These are phyloP conservation scores for Cystobasidium slooffiae DNA, from an alignment of 1,284 basidiomycete species.

Conservation along the genomic window DNA sequence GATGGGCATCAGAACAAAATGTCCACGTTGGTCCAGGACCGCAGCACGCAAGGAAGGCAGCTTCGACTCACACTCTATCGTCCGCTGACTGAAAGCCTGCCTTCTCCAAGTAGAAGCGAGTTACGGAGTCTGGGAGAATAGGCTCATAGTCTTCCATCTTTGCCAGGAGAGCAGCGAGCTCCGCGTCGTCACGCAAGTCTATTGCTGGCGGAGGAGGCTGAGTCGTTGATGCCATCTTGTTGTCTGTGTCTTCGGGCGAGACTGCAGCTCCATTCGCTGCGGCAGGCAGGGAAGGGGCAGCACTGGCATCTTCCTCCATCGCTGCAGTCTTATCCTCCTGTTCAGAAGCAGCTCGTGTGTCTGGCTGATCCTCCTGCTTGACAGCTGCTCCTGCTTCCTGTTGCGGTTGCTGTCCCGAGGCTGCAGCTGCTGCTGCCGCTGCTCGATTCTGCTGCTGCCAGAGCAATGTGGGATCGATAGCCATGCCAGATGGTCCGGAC, in stretches of 20 bases:
- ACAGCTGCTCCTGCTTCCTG: neutral
- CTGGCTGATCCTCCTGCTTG: constrained; percentile 4
- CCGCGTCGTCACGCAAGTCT: constrained; percentile 63
- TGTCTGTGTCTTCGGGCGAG: neutral
- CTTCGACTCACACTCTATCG: constrained; percentile 72
- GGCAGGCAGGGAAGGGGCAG: neutral
- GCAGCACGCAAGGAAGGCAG: neutral
- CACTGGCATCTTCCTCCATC: neutral
- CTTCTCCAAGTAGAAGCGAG: constrained; percentile 94
- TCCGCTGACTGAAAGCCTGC: constrained; percentile 97
- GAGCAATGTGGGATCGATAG: constrained; percentile 43
- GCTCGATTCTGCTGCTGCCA: constrained; percentile 27
- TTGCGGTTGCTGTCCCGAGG: constrained; percentile 12
- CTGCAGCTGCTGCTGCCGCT: constrained; percentile 21
- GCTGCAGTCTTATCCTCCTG: neutral
- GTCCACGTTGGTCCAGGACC: neutral
- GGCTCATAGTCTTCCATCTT: constrained; percentile 98
- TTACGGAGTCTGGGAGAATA: constrained; percentile 95
- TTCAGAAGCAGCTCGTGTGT: neutral
- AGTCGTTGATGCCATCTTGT: neutral
- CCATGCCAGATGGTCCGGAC: constrained; percentile 27
- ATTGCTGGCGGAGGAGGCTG: neutral
- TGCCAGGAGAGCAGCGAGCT: constrained; percentile 89
- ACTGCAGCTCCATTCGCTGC: neutral
- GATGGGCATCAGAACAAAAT: neutral